A percentile compares a stretch with the other conserved stretches of the same genome.
These are phyloP conservation scores for Dorcoceras hygrometricum DNA, from an alignment of 257 asterid genomes.

Conservation along the genomic window DNA sequence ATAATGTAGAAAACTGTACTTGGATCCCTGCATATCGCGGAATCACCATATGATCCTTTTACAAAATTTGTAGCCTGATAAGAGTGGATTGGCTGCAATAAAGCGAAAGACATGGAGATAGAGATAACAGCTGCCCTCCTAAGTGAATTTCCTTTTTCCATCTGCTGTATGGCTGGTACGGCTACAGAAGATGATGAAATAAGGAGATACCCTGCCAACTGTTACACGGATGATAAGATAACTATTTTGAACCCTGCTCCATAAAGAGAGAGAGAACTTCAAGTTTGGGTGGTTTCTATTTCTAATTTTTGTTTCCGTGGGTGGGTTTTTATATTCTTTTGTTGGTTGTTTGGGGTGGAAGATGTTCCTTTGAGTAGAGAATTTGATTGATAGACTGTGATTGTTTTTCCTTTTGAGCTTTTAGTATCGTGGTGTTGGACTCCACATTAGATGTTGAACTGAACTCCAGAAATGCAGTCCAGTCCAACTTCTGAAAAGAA, in stretches of 20 bases:
- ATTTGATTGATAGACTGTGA: not conserved
- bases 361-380: not conserved
- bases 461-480: not conserved
- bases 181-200: slow-evolving; percentile 66
- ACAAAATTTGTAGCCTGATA: slow-evolving; percentile 73
- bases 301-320: not conserved
- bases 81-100: slow-evolving; percentile 39
- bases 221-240: slow-evolving; percentile 15
- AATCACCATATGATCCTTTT: slow-evolving; percentile 67
- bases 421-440: not conserved
- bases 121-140: slow-evolving; percentile 52
- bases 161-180: slow-evolving; percentile 41
- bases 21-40: not conserved
- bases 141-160: slow-evolving; percentile 32
- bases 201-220: slow-evolving; percentile 75
- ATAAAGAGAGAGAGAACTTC: not conserved
- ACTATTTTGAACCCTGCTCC: not conserved
- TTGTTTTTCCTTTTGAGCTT: not conserved
- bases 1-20: not conserved
- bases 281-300: not conserved
- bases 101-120: slow-evolving; percentile 46
- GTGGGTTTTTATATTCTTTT: not conserved
- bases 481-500: not conserved
- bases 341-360: not conserved
- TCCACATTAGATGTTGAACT: not conserved